These are phyloP conservation scores for Seiridium cupressi DNA, from an alignment of 2,329 filamentous ascomycete species.

Conservation along the genomic window DNA sequence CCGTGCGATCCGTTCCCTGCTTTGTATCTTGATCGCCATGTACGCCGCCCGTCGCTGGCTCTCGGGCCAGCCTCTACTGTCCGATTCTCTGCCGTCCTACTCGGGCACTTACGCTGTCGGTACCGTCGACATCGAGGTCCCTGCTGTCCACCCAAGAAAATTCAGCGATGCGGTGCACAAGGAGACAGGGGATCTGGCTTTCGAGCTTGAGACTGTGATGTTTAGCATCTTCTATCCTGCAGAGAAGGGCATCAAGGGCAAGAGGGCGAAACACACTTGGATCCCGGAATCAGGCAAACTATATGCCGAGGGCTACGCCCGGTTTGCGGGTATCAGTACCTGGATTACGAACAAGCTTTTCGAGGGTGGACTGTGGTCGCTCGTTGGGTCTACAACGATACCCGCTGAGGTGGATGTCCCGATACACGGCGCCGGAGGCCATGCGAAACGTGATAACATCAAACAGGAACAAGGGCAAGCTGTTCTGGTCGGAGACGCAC, in stretches of 20 bases:
- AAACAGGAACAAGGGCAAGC: constrained; percentile 12
- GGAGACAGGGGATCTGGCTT: constrained; percentile 34
- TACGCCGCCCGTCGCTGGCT: constrained; percentile 40
- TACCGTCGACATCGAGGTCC: constrained; percentile 42
- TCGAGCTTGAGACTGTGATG: constrained; percentile 44
- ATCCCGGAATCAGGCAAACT: constrained; percentile 41
- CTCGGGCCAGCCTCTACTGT: constrained; percentile 39
- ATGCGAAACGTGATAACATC: neutral
- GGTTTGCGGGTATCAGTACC: constrained; percentile 41
- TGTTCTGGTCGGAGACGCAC: constrained; percentile 10
- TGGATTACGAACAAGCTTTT: constrained; percentile 41
- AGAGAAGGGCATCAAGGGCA: constrained; percentile 18
- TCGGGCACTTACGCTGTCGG: constrained; percentile 44
- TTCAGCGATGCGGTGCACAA: constrained; percentile 37
- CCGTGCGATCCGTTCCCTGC: constrained; percentile 25
- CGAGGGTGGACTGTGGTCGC: constrained; percentile 36
- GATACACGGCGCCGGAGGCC: constrained; percentile 22
- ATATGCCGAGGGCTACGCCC: constrained; percentile 45
- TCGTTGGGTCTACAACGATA: constrained; percentile 44
- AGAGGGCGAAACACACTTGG: constrained; percentile 38
- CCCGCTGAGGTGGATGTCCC: constrained; percentile 47
- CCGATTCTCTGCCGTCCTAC: constrained; percentile 41
- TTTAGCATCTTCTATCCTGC: constrained; percentile 50
- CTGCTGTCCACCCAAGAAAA: constrained; percentile 22
- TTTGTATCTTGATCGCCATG: constrained; percentile 22